Evolutionary conservation across 331 rosid species (phyloP).

Genomic region (Stylosanthes scabra): DNA sequence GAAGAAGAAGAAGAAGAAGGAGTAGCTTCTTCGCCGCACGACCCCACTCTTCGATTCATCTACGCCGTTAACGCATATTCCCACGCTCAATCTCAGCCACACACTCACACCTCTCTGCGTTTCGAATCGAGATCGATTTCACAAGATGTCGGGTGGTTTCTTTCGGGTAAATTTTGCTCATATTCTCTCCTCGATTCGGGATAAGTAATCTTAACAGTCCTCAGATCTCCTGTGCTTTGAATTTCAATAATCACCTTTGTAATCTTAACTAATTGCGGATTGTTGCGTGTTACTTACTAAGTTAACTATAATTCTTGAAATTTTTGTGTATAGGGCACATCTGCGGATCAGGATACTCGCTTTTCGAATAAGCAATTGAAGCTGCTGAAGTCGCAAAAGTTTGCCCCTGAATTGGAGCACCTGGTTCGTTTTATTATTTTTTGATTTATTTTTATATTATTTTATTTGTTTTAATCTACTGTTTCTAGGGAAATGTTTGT

Average conservation of each 20-base stretch:
- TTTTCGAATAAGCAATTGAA: constrained; percentile 98
- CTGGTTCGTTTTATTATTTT: constrained; percentile 62
- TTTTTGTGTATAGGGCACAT: constrained; percentile 71
- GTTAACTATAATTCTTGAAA: constrained; percentile 24
- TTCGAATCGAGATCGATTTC: constrained; percentile 44
- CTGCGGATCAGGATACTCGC: constrained; percentile 99
- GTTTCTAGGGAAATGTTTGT: not conserved
- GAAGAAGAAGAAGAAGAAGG: not conserved
- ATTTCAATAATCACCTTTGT: not conserved
- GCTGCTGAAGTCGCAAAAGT: constrained; percentile 94
- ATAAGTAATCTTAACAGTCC: constrained; percentile 28
- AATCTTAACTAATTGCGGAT: not conserved
- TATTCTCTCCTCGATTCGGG: no score
- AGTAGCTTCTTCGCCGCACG: not conserved
- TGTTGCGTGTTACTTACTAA: not conserved
- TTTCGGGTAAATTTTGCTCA: constrained; percentile 70
- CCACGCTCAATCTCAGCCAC: constrained; percentile 25
- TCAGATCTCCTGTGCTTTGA: constrained; percentile 29
- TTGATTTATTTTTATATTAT: not conserved
- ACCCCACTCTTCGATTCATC: not conserved
- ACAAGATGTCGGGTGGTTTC: constrained; percentile 96
- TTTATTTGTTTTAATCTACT: not conserved
- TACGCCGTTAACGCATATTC: not conserved
- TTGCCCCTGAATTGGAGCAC: constrained; percentile 89
- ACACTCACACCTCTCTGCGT: constrained; percentile 30